Evolutionary conservation across 495 filamentous ascomycete genomes (phyloP), one percentile per base, ranked within the genome.

Genomic region (Lepraria neglecta): DNA sequence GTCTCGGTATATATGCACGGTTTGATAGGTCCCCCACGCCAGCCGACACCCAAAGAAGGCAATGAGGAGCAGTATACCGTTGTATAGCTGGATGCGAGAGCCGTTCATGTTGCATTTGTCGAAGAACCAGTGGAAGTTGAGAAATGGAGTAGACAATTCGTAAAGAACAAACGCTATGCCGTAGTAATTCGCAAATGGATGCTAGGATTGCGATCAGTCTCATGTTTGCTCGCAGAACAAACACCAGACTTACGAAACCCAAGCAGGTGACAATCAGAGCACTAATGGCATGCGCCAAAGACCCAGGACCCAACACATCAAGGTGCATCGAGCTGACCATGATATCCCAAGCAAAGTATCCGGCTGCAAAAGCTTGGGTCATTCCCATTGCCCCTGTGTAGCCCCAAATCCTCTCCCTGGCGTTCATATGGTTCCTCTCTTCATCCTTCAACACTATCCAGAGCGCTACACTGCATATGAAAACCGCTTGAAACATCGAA

Each of bases 81-180:
- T 96, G 72, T 89, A 86, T 63, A 92, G 83, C 73, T 96, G 91
- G 57, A 80, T 63, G 17, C 73, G 78, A 58, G 87, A 87, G 56
- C 92, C 92, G 28, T 92, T 97, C 80, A 95, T 86, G 72, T 88
- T 85, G 70, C 96, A 79, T 76, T 97, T 97, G 78, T 97, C 94
- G 68, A 87, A 90, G 81, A 97, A 97, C 92, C 92, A 97, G 78
- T 97, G 94, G 76, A 97, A 87, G 73, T 95, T 94, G 70, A 94
- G 84, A 78, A 95, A 92, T 24, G 90, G 90, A 64, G 84, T 87
- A 58, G 89, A 96, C 61, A 97, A 86, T 76, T 97, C 92, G 79
- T 95, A 97, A 69, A 97, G 89, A 70, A 97, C 91, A 77, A 97
- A 97, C 56, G 83, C 82, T n/a, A 84, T 80, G 58, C 83, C 88